phyloP scores from a whole-genome alignment of 495 filamentous ascomycete species.

The Barbatosphaeria neglecta region DNA sequence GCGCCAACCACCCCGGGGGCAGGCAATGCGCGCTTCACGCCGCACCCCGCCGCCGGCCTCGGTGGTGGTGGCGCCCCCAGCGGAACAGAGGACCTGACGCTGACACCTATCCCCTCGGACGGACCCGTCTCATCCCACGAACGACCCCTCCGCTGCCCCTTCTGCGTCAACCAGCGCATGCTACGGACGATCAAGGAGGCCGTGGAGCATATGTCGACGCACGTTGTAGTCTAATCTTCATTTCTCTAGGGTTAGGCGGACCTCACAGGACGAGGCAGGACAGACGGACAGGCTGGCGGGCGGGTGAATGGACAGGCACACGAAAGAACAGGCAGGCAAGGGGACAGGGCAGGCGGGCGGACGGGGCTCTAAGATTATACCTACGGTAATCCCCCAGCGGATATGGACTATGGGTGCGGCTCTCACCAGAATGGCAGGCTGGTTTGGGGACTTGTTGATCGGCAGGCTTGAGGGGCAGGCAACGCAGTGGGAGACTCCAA shows the following conservation, averaged over 20 bases:
- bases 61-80: not conserved
- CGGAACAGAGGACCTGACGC: conserved; percentile 25
- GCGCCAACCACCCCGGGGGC: too few species aligned
- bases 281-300: not conserved
- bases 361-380: too few species aligned
- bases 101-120: conserved; percentile 38
- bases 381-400: too few species aligned
- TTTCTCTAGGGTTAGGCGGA: too few species aligned
- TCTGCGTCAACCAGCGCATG: conserved; percentile 45
- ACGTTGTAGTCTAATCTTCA: conserved; percentile 35
- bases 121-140: conserved; percentile 27
- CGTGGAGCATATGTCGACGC: conserved; percentile 47
- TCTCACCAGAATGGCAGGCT: too few species aligned
- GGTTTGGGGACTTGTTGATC: too few species aligned
- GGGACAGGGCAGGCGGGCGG: too few species aligned
- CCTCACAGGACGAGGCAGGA: too few species aligned
- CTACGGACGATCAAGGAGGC: conserved; percentile 45
- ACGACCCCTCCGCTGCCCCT: conserved; percentile 41
- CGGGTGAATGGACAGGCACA: not conserved
- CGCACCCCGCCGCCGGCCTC: conserved; percentile 6
- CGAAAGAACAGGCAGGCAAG: too few species aligned
- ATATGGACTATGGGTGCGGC: too few species aligned
- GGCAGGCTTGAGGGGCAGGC: too few species aligned
- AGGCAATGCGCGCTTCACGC: not conserved
- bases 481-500: too few species aligned